phyloP scores from a whole-genome alignment of 2,329 filamentous ascomycete genomes.

The Neopestalotiopsis clavispora region DNA sequence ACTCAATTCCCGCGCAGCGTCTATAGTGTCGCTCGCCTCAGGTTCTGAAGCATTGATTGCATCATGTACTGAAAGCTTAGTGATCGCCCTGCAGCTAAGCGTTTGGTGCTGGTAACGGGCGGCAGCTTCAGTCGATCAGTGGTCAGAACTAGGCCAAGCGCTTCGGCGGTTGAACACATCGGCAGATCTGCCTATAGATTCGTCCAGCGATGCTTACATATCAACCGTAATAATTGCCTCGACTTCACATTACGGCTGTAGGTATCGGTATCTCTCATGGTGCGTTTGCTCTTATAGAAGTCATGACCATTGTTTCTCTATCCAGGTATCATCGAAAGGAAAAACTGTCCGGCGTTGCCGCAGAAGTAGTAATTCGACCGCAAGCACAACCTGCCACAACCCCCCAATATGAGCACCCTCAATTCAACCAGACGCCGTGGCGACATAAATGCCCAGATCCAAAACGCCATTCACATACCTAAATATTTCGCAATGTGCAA shows the following conservation, averaged over 20 bases:
- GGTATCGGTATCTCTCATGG: background rate
- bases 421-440: no score
- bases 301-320: no score
- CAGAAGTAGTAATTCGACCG: no score
- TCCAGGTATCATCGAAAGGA: no score
- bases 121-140: background rate
- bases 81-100: constrained; percentile 2
- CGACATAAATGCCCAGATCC: no score
- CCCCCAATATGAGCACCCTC: no score
- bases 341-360: no score
- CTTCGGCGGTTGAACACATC: background rate
- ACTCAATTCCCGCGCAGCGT: background rate
- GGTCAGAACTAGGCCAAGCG: background rate
- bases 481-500: no score
- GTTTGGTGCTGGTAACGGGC: background rate
- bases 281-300: background rate
- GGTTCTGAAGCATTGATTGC: background rate
- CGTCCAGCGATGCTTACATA: background rate
- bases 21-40: background rate
- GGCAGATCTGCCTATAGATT: background rate
- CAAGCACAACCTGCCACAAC: no score
- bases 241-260: background rate
- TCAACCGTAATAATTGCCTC: background rate
- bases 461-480: no score
- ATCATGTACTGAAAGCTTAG: background rate